Evolutionary conservation across 1,284 basidiomycete genomes (phyloP), one percentile per base, ranked within the genome.

Genomic region (Pulchroboletus neoregius): DNA sequence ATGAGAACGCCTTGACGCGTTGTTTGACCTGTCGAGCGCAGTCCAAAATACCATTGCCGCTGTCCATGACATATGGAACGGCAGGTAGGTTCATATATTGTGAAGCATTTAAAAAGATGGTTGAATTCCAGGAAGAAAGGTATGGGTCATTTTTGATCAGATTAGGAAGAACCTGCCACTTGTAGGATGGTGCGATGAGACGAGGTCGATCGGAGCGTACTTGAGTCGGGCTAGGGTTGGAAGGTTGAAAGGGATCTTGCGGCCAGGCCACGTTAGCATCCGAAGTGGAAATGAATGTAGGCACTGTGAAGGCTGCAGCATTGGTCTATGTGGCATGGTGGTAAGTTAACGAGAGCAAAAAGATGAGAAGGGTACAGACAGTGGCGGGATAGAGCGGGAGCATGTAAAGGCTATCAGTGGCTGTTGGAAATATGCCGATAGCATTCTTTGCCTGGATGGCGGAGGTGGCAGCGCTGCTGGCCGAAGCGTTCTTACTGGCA

Each of bases 41-140:
- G 65, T 99, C 96, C 45, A 99, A 78, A 30, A 98, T 93, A 69
- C 96, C 96, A 51, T 90, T 95, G 53, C 76, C 77, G 37, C 90
- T 87, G 63, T 98, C 94, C 62, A 82, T 66, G 51, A 71, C 68
- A 65, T 96, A 96, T n/a, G 64, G 61, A 24, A 88, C 85, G 32
- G 87, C 82, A 18, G 76, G 74, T 30, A 74, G 62, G 46, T 66
- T 59, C 58, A 79, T 81, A 59, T 85, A 94, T 8, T 68, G 67
- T 0, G 91, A 81, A 7, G 94, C 95, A 68, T 99, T 98, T 51
- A 69, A 77, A 58, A 98, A 91, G 62, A 99, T 97, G 35, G 89
- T 89, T 34, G 78, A 75, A 71, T 99, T 97, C 95, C 94, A 99
- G 49, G 69, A 74, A 50, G 79, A 76, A 54, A 99, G 74, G 70